These are phyloP conservation scores for Candida hungchunana DNA, from an alignment of 805 yeast species.

Conservation along the genomic window DNA sequence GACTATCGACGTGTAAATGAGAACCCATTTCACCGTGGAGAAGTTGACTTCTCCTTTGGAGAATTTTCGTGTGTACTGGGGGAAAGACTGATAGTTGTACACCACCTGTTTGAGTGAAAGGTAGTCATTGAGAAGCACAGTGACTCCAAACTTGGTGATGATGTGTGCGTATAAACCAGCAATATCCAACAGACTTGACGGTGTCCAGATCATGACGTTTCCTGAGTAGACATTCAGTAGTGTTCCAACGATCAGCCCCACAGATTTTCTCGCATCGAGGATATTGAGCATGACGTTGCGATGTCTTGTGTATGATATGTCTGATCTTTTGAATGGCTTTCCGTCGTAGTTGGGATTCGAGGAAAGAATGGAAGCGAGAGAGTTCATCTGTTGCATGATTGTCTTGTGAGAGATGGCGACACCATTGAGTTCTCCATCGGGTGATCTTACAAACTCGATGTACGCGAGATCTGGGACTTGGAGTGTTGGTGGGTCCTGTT, in stretches of 20 bases:
- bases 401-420: slow-evolving; percentile 90
- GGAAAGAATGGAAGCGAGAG: slow-evolving; percentile 63
- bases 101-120: slow-evolving; percentile 85
- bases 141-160: slow-evolving; percentile 64
- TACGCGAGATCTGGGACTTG: slow-evolving; percentile 85
- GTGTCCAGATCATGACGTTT: slow-evolving; percentile 74
- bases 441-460: slow-evolving; percentile 86
- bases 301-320: slow-evolving; percentile 41
- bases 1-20: slow-evolving; percentile 82
- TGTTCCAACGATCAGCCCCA: slow-evolving; percentile 81
- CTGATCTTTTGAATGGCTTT: slow-evolving; percentile 47
- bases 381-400: slow-evolving; percentile 81
- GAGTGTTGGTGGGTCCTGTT: slow-evolving; percentile 55
- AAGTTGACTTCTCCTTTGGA: slow-evolving; percentile 72
- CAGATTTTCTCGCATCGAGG: slow-evolving; percentile 69
- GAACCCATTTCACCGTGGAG: slow-evolving; percentile 79
- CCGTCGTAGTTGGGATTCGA: slow-evolving; percentile 50
- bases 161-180: slow-evolving; percentile 87
- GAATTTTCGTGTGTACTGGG: slow-evolving; percentile 76
- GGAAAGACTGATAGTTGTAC: slow-evolving; percentile 87
- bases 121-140: slow-evolving; percentile 79
- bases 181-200: slow-evolving; percentile 63
- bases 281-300: slow-evolving; percentile 58
- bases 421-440: slow-evolving; percentile 88
- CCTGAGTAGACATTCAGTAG: slow-evolving; percentile 83